Evolutionary conservation across 2,329 filamentous ascomycete genomes (phyloP).

Genomic region (Graphilbum ipis-grandicollis): DNA sequence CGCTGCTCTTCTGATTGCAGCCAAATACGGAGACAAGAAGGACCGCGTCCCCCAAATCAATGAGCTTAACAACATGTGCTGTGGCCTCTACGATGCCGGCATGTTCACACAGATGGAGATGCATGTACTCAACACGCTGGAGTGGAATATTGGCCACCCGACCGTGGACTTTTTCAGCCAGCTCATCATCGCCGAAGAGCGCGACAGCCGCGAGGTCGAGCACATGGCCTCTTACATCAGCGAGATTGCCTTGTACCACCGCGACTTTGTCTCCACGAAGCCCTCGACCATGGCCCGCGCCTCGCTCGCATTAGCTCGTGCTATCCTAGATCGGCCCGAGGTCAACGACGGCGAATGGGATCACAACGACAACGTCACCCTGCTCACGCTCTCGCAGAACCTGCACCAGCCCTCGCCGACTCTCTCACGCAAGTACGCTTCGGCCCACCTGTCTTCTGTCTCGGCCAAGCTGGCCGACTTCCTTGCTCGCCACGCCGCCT

Average conservation of each 20-base stretch:
- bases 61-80: constrained; percentile 98
- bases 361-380: constrained; percentile 49
- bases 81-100: constrained; percentile 91
- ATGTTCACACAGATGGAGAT: constrained; percentile 99
- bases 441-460: constrained; percentile 32
- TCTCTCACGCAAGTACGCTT: constrained; percentile 41
- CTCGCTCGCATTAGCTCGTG: constrained; percentile 70
- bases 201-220: constrained; percentile 70
- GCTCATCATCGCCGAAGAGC: constrained; percentile 65
- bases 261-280: constrained; percentile 85
- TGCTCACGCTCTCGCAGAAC: constrained; percentile 41
- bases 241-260: constrained; percentile 90
- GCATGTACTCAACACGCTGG: constrained; percentile 94
- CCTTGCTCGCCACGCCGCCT: constrained; percentile 38
- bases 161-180: constrained; percentile 91
- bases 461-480: constrained; percentile 40
- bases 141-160: constrained; percentile 91
- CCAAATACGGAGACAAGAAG: constrained; percentile 98
- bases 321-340: constrained; percentile 68
- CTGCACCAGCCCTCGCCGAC: constrained; percentile 40
- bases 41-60: constrained; percentile 94
- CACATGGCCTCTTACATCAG: constrained; percentile 89
- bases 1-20: constrained; percentile 84
- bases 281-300: constrained; percentile 83
- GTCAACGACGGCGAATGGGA: constrained; percentile 63